phyloP scores from a whole-genome alignment of 2,329 filamentous ascomycete species.

The Apiospora marii region DNA sequence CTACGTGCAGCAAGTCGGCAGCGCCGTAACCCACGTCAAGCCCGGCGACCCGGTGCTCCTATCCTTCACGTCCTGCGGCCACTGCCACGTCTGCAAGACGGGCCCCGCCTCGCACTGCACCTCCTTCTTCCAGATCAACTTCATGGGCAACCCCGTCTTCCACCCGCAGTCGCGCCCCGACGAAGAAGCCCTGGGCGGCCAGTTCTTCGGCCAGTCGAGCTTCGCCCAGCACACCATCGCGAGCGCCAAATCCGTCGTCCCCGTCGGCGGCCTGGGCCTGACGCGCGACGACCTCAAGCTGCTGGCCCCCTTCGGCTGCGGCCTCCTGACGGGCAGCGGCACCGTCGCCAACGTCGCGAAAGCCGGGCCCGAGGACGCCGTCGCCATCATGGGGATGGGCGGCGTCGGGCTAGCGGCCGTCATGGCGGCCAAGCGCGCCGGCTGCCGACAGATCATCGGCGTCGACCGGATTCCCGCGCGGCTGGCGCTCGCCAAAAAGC shows the following conservation, averaged over 20 bases:
- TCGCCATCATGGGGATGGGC: conserved; percentile 28
- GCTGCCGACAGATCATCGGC: conserved; percentile 46
- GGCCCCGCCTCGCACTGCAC: conserved; percentile 56
- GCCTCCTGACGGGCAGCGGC: conserved; percentile 26
- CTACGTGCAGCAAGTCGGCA: conserved; percentile 54
- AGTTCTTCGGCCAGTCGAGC: conserved; percentile 35
- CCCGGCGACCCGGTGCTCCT: conserved; percentile 55
- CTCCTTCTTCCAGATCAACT: conserved; percentile 58
- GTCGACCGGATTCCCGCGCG: conserved; percentile 71
- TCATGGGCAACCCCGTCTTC: conserved; percentile 58
- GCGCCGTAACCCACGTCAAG: conserved; percentile 48
- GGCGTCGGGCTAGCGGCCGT: conserved; percentile 28
- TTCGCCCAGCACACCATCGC: conserved; percentile 28
- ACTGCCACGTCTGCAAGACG: conserved; percentile 56
- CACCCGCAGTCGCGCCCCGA: conserved; percentile 47
- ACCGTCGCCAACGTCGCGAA: conserved; percentile 28
- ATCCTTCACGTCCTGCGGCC: conserved; percentile 55
- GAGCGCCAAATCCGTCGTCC: conserved; percentile 26
- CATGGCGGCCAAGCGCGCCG: conserved; percentile 26
- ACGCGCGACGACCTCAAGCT: conserved; percentile 27
- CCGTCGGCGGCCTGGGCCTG: conserved; percentile 22
- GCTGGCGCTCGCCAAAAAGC: conserved; percentile 70
- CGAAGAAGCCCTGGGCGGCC: conserved; percentile 48
- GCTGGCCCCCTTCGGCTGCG: conserved; percentile 28
- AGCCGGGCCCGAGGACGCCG: conserved; percentile 24